Base-by-base conservation (phyloP, 2,329 filamentous ascomycete species). In the Colletotrichum sp. region DNA sequence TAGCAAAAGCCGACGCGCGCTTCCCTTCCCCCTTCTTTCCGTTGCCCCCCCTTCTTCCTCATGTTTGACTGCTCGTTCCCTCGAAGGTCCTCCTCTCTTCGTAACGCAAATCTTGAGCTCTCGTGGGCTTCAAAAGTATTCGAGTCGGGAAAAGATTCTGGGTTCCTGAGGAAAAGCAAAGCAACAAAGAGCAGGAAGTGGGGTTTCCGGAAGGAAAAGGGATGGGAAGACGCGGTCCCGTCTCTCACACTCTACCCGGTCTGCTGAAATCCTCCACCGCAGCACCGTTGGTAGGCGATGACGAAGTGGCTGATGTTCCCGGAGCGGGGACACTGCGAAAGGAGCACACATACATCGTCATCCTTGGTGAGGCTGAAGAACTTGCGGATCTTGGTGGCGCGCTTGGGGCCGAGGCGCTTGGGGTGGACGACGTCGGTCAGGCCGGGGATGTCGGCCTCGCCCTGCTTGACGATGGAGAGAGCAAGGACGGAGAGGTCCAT, bases 311-410 rank as follows among this genome's bases (percentile, higher is more conserved):
- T 85, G 78, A 52, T 52, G 44, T 52, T 81, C 79, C 55, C n/a
- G 28, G 59, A 52, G 59, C 26, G 62, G 30, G 86, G 86, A 85
- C 87, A 84, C 84, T 57, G 78, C 34, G 62, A 64, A 26, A 64
- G 79, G 74, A 79, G 74, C 78, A 85, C 87, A 96, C 95, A 93
- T 95, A 99, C 96, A 95, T 99, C 97, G 92, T 99, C 97, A 94
- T 99, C 96, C 96, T 99, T 99, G 95, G 94, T 96, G 93, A 99
- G 95, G 91, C 95, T 94, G 92, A 99, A 99, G 95, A 99, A 99
- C 88, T 93, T 94, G 90, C 96, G 95, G 91, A 99, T 99, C 96
- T 99, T 99, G 91, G 96, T 98, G 87, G 97, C 97, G 86, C 97
- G 95, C 96, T 99, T 99, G 91, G 97, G 97, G 84, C 97, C 97